These are phyloP conservation scores for Aspergillus sp. DNA, from an alignment of 2,329 filamentous ascomycete genomes.

Conservation along the genomic window DNA sequence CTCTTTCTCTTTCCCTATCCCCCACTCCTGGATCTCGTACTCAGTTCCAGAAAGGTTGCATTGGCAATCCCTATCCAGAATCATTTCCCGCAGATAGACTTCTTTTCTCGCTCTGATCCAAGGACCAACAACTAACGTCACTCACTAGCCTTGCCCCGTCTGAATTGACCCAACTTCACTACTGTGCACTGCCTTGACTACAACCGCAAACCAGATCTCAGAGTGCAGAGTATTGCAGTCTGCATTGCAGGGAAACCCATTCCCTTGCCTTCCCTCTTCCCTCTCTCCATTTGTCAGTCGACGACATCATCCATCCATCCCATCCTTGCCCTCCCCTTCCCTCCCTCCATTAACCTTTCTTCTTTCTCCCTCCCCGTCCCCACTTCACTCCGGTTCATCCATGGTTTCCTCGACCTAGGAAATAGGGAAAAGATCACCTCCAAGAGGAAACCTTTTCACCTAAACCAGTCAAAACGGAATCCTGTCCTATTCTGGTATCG, in stretches of 20 bases:
- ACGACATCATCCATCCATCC: no score
- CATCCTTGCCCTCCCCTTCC: background rate
- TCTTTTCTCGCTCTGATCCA: background rate
- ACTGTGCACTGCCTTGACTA: background rate
- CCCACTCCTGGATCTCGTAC: background rate
- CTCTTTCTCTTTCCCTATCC: background rate
- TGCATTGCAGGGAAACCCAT: background rate
- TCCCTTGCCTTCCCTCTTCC: background rate
- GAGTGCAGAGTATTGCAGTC: background rate
- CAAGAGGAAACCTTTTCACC: background rate
- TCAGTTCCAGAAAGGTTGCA: background rate
- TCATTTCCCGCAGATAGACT: background rate
- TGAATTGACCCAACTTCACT: background rate
- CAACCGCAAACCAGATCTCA: background rate
- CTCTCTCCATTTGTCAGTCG: background rate
- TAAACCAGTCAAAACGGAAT: background rate
- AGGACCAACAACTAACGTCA: background rate
- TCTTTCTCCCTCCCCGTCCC: background rate
- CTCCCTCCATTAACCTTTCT: background rate
- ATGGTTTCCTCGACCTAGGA: background rate
- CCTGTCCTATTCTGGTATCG: background rate
- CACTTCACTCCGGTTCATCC: background rate
- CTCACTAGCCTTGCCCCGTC: background rate
- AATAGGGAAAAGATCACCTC: background rate
- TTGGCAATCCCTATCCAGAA: background rate